phyloP scores from a whole-genome alignment of 2,329 filamentous ascomycete species.

The Xylaria hypoxylon region DNA sequence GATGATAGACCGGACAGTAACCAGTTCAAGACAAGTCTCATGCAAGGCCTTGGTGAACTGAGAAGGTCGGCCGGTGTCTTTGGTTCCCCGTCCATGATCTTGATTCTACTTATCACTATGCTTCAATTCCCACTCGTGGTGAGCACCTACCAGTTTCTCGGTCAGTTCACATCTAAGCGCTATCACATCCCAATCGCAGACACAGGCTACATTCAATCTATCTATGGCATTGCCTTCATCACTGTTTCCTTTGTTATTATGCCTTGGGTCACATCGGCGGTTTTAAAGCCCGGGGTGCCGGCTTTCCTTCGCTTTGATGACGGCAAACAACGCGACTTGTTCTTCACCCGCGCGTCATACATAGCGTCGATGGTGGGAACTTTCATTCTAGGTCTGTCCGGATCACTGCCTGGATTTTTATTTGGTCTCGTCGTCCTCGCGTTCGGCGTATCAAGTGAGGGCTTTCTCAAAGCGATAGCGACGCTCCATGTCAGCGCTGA shows the following conservation, averaged over 20 bases:
- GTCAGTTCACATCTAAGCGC: slow-evolving; percentile 50
- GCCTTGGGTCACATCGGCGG: slow-evolving; percentile 43
- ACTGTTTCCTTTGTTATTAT: slow-evolving; percentile 45
- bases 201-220: slow-evolving; percentile 50
- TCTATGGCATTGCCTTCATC: slow-evolving; percentile 48
- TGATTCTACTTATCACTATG: slow-evolving; percentile 43
- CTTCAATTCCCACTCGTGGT: slow-evolving; percentile 40
- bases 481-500: slow-evolving; percentile 46
- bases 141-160: slow-evolving; percentile 47
- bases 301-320: slow-evolving; percentile 42
- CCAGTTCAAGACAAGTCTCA: slow-evolving; percentile 22
- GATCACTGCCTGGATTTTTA: slow-evolving; percentile 45
- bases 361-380: slow-evolving; percentile 41
- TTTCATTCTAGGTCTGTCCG: slow-evolving; percentile 46
- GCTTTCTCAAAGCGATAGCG: slow-evolving; percentile 46
- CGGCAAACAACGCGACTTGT: slow-evolving; percentile 47
- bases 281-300: slow-evolving; percentile 41
- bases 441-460: slow-evolving; percentile 46
- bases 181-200: slow-evolving; percentile 48
- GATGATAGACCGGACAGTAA: not conserved
- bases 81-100: slow-evolving; percentile 39
- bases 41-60: slow-evolving; percentile 37
- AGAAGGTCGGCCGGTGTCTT: slow-evolving; percentile 43
- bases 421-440: slow-evolving; percentile 48
- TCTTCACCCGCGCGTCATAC: slow-evolving; percentile 46